Conservation (phyloP, 2,329 filamentous ascomycete species). For the Curvularia eragrostidis region DNA sequence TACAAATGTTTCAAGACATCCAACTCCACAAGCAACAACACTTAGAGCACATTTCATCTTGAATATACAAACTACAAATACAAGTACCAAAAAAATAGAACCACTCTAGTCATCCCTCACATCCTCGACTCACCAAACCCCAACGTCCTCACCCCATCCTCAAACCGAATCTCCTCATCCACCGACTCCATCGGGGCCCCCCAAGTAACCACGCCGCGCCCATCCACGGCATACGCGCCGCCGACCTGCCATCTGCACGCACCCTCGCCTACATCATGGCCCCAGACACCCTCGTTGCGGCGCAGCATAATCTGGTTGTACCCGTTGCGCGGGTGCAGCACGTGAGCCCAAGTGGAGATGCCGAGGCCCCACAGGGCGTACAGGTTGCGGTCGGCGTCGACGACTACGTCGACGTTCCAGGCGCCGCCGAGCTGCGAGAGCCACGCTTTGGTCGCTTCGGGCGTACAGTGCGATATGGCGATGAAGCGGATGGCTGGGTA, state of each 20-base stretch:
- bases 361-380: slow-evolving; percentile 68
- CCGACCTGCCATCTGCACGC: slow-evolving; percentile 47
- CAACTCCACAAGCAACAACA: too few relatives aligned
- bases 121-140: slow-evolving; percentile 25
- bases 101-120: slow-evolving; percentile 1
- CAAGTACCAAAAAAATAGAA: too few relatives aligned
- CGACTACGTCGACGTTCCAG: slow-evolving; percentile 62
- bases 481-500: slow-evolving; percentile 62
- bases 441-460: slow-evolving; percentile 64
- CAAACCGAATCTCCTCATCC: slow-evolving; percentile 40
- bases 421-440: slow-evolving; percentile 64
- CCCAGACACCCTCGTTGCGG: slow-evolving; percentile 46
- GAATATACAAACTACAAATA: too few relatives aligned
- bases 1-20: too few relatives aligned
- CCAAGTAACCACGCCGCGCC: slow-evolving; percentile 44
- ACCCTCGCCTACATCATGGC: slow-evolving; percentile 45
- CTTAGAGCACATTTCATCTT: too few relatives aligned
- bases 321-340: slow-evolving; percentile 46
- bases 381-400: slow-evolving; percentile 63
- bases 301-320: slow-evolving; percentile 46
- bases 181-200: slow-evolving; percentile 46
- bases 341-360: slow-evolving; percentile 45
- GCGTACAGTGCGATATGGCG: slow-evolving; percentile 66
- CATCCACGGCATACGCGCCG: slow-evolving; percentile 44
- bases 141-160: slow-evolving; percentile 42